Percentiles rank a stretch among this genome's conserved stretches.
phyloP scores from a whole-genome alignment of 129 eudicot genomes.

The Cynara cardunculus region DNA sequence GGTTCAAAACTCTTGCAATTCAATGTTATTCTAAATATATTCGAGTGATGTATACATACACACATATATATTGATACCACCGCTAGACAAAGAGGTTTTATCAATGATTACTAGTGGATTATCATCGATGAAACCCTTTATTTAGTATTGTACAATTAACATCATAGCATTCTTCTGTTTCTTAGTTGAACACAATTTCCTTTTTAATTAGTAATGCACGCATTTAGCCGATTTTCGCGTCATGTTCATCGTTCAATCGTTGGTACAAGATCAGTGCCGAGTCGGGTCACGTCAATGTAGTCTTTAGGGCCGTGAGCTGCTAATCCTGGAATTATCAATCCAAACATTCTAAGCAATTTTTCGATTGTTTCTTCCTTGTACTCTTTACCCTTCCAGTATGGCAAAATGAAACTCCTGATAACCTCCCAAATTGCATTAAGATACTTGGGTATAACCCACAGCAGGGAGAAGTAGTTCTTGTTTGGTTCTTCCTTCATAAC shows the following conservation, averaged over 20 bases:
- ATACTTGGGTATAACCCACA: slow-evolving; percentile 53
- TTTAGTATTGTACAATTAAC: too few relatives aligned
- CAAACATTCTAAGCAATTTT: slow-evolving; percentile 42
- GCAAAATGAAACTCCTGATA: slow-evolving; percentile 58
- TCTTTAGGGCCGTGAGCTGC: slow-evolving; percentile 62
- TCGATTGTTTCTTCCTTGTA: slow-evolving; percentile 55
- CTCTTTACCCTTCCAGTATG: slow-evolving; percentile 39
- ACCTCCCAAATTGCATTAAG: slow-evolving; percentile 63
- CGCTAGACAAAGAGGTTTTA: too few relatives aligned
- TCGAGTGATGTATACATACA: too few relatives aligned
- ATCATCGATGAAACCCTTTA: too few relatives aligned
- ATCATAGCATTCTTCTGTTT: not conserved
- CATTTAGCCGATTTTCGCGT: not conserved
- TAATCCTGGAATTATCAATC: slow-evolving; percentile 58
- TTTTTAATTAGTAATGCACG: not conserved
- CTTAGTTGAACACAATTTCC: too few relatives aligned
- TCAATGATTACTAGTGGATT: too few relatives aligned
- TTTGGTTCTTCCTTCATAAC: slow-evolving; percentile 65
- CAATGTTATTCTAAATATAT: too few relatives aligned
- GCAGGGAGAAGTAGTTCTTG: slow-evolving; percentile 74
- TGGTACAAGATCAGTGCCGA: slow-evolving; percentile 36
- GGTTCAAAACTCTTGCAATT: not conserved
- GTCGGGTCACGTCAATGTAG: slow-evolving; percentile 52
- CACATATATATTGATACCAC: not conserved
- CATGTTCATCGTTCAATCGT: slow-evolving; percentile 4